phyloP scores from a whole-genome alignment of 2,329 filamentous ascomycete genomes.

The Volutella citrinella region DNA sequence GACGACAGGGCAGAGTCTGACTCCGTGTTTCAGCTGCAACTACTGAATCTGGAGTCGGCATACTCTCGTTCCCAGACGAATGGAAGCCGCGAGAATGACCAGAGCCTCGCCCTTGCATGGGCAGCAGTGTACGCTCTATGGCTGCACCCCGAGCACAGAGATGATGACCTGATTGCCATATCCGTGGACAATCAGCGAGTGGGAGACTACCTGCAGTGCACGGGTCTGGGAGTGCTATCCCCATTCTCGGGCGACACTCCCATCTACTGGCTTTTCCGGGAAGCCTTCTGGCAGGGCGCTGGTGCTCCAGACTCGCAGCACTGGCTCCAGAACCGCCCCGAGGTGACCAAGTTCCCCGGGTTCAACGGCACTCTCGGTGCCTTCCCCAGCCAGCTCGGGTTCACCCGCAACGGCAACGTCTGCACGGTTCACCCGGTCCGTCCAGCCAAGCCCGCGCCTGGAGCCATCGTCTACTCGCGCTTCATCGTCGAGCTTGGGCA shows the following conservation, averaged over 20 bases:
- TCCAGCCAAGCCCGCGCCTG: slow-evolving; percentile 22
- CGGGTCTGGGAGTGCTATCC: no score
- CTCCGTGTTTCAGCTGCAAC: no score
- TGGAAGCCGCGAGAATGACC: no score
- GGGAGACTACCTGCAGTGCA: no score
- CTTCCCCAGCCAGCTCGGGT: slow-evolving; percentile 23
- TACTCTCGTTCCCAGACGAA: no score
- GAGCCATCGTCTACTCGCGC: slow-evolving; percentile 22
- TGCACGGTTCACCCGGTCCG: slow-evolving; percentile 26
- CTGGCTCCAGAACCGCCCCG: slow-evolving; percentile 22
- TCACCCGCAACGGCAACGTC: slow-evolving; percentile 25
- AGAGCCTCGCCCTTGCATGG: no score
- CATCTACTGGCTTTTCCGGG: slow-evolving; percentile 19
- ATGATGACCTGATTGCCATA: slow-evolving; percentile 9
- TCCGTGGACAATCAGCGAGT: slow-evolving; percentile 7
- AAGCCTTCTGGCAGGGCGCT: slow-evolving; percentile 24
- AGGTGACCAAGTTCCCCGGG: slow-evolving; percentile 21
- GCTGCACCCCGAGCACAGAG: slow-evolving; percentile 9
- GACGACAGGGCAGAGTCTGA: no score
- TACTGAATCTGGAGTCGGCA: no score
- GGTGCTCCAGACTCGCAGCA: slow-evolving; percentile 23
- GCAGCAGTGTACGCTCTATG: slow-evolving; percentile 12
- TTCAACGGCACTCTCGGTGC: slow-evolving; percentile 21
- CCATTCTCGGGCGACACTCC: no score
- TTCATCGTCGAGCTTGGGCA: slow-evolving; percentile 26